These are phyloP conservation scores for Pythium rhizo-oryzae DNA, from an alignment of 352 stramenopile species.

Conservation along the genomic window DNA sequence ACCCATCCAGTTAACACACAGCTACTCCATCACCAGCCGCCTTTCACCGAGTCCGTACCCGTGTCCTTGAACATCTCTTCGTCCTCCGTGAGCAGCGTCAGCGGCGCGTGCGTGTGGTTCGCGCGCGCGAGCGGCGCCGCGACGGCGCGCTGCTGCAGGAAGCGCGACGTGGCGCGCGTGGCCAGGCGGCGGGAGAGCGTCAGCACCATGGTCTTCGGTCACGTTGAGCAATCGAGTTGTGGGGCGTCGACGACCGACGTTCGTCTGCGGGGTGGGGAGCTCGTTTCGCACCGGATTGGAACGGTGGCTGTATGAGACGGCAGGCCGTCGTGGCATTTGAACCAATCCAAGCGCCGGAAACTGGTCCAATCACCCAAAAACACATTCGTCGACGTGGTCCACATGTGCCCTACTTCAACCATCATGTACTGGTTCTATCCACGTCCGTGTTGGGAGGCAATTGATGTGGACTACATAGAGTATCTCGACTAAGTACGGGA, in stretches of 20 bases:
- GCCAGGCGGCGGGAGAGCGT: slow-evolving; percentile 22
- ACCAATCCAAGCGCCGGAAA: slow-evolving; percentile 12
- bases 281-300: background rate
- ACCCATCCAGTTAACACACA: background rate
- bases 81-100: slow-evolving; percentile 75
- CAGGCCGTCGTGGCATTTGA: background rate
- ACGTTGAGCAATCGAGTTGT: slow-evolving; percentile 20
- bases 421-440: slow-evolving; percentile 8
- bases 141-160: slow-evolving; percentile 13
- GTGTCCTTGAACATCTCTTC: slow-evolving; percentile 84
- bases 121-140: slow-evolving; percentile 10
- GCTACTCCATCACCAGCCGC: no score
- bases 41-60: slow-evolving; percentile 39
- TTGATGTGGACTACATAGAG: background rate
- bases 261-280: slow-evolving; percentile 12
- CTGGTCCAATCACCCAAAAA: slow-evolving; percentile 26
- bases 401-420: slow-evolving; percentile 26
- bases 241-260: background rate
- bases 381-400: slow-evolving; percentile 9
- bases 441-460: background rate
- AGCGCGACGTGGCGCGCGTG: slow-evolving; percentile 13
- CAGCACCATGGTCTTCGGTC: slow-evolving; percentile 22
- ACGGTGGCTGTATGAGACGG: slow-evolving; percentile 13
- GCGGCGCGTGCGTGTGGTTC: slow-evolving; percentile 39
- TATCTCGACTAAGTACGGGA: slow-evolving; percentile 11